Base-by-base conservation (phyloP, 495 filamentous ascomycete genomes). In the Penicillium bialowiezense region DNA sequence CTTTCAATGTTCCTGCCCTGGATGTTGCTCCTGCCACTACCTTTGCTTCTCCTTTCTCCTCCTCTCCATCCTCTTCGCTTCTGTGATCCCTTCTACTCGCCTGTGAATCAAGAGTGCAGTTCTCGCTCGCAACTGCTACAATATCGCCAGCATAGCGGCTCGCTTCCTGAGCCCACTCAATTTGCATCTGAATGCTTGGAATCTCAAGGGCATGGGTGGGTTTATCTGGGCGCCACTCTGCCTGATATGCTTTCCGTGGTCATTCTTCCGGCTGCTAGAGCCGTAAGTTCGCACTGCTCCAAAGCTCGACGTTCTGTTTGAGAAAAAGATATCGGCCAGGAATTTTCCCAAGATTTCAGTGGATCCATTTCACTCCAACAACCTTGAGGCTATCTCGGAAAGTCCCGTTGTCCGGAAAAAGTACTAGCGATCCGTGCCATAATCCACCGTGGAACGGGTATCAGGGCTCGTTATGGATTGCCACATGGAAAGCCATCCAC, bases 81-180 rank as follows among this genome's bases (percentile, higher is more conserved):
- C 82, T 10, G 87, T 89, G 59, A 67, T 89, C 10, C 83, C 85
- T 2, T 83, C 86, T 3, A 75, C 82, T 33, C 75, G 87, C 2
- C 73, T 91, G 8, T 83, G 86, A 41, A 83, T 84, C 62, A 89
- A 90, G 71, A 88, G 86, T 7, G 80, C 84, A 31, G 81, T 82
- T 5, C 72, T 86, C 0, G 82, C 81, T 2, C 79, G 86, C 20
- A 81, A 84, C 50, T 68, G 84, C 21, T 89, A 88, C 73, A 87
- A 85, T 60, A 72, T 88, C 43, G 81, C 80, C 28, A 78, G 74
- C 82, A 87, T 88, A 45, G 64, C 88, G 48, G 79, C 74, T 58
- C 77, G 76, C 40, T 80, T 88, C n/a, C 58, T 90, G 12, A 87
- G 84, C 0, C 82, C 84, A 0, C 83, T 84, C 55, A 86, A 86